These are phyloP conservation scores for Chalaropsis thielavioides DNA, from an alignment of 2,329 filamentous ascomycete genomes.

Conservation along the genomic window DNA sequence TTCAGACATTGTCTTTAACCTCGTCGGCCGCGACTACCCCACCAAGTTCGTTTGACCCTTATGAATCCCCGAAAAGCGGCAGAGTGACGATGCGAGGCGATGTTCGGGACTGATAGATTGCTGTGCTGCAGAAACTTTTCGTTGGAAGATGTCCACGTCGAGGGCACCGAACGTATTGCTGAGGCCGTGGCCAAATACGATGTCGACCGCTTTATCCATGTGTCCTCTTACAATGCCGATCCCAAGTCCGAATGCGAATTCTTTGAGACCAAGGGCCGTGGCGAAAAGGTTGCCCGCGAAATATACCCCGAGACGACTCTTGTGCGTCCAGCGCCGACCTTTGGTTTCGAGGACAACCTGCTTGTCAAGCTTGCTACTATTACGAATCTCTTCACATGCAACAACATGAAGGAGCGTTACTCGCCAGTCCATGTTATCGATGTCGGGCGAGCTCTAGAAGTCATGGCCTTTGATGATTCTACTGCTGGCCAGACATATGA, in stretches of 20 bases:
- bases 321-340: constrained; percentile 83
- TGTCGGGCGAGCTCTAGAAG: constrained; percentile 74
- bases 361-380: constrained; percentile 71
- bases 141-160: constrained; percentile 81
- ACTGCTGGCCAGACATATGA: constrained; percentile 87
- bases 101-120: background rate
- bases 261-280: constrained; percentile 76
- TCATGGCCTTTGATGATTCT: constrained; percentile 79
- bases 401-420: constrained; percentile 84
- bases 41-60: constrained; percentile 57
- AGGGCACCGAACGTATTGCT: constrained; percentile 80
- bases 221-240: constrained; percentile 86
- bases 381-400: constrained; percentile 73
- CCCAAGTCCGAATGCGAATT: constrained; percentile 72
- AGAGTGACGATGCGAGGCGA: background rate
- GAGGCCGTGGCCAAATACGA: constrained; percentile 97
- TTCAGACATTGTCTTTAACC: constrained; percentile 94
- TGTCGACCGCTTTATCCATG: constrained; percentile 88
- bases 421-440: constrained; percentile 91
- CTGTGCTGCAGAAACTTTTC: constrained; percentile 63
- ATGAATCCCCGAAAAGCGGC: background rate
- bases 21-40: constrained; percentile 85
- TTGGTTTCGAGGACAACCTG: constrained; percentile 87
- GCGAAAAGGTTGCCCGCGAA: constrained; percentile 68
- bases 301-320: constrained; percentile 97